Percentiles rank a stretch among this genome's conserved stretches.
phyloP scores from a whole-genome alignment of 352 stramenopile genomes.

The Globisporangium splendens region DNA sequence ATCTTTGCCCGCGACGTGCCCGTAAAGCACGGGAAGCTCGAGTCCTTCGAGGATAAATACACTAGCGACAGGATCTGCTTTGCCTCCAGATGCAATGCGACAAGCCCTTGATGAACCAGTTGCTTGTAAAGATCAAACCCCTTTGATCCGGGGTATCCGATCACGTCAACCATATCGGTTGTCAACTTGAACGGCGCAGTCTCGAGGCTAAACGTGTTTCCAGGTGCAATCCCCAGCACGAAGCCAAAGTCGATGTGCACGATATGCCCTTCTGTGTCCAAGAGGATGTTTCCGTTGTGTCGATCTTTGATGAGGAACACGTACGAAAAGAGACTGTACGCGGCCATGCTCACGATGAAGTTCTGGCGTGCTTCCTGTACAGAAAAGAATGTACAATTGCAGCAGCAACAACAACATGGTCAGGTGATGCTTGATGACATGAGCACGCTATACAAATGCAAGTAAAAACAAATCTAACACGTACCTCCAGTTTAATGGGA shows the following conservation, averaged over 20 bases:
- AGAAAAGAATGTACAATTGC: slow-evolving; percentile 8
- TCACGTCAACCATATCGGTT: slow-evolving; percentile 95
- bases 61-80: slow-evolving; percentile 90
- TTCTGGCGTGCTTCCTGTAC: slow-evolving; percentile 87
- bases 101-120: slow-evolving; percentile 91
- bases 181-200: slow-evolving; percentile 98
- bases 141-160: slow-evolving; percentile 71
- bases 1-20: slow-evolving; percentile 35
- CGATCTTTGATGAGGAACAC: slow-evolving; percentile 97
- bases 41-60: slow-evolving; percentile 90
- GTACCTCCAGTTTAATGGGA: slow-evolving; percentile 33
- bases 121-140: slow-evolving; percentile 91
- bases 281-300: slow-evolving; percentile 98
- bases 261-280: slow-evolving; percentile 93
- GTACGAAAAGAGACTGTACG: slow-evolving; percentile 96
- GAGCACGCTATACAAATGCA: background rate
- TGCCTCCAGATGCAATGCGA: slow-evolving; percentile 91
- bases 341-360: slow-evolving; percentile 93
- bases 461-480: background rate
- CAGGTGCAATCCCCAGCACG: slow-evolving; percentile 95
- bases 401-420: background rate
- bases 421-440: background rate
- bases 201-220: slow-evolving; percentile 96
- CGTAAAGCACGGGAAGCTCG: slow-evolving; percentile 93
- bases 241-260: slow-evolving; percentile 99